These are phyloP conservation scores for Psilocybe cubensis DNA, from an alignment of 768 basidiomycete genomes.

Conservation along the genomic window DNA sequence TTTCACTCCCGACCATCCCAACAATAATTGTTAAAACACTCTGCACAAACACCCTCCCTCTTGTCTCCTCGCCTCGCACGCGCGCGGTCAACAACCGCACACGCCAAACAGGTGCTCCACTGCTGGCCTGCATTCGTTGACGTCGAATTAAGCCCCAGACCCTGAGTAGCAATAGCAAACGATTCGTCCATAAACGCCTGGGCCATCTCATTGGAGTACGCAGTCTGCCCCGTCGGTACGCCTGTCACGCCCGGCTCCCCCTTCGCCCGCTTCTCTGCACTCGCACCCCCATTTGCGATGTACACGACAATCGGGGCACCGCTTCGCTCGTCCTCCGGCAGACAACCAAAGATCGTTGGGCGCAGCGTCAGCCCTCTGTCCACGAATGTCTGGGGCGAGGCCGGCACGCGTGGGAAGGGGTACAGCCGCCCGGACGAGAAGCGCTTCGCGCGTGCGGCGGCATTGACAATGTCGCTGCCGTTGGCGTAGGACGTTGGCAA, in stretches of 20 bases:
- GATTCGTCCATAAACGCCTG: slow-evolving; percentile 14
- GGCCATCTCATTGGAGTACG: slow-evolving; percentile 1
- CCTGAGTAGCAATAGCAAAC: slow-evolving; percentile 12
- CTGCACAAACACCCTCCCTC: slow-evolving; percentile 1
- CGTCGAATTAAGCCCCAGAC: slow-evolving; percentile 3
- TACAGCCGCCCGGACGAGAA: slow-evolving; percentile 8
- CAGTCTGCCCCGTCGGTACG: slow-evolving; percentile 2
- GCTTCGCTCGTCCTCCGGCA: not conserved
- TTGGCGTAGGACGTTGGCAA: slow-evolving; percentile 3
- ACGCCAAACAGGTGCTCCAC: slow-evolving; percentile 13
- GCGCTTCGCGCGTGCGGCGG: slow-evolving; percentile 4
- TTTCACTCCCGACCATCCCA: slow-evolving; percentile 11
- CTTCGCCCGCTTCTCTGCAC: slow-evolving; percentile 4
- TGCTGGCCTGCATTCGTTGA: slow-evolving; percentile 1
- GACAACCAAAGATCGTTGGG: slow-evolving; percentile 12
- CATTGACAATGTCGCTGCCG: slow-evolving; percentile 10
- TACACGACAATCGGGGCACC: slow-evolving; percentile 10
- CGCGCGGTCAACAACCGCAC: slow-evolving; percentile 11
- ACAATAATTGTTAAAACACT: slow-evolving; percentile 11
- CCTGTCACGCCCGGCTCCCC: slow-evolving; percentile 9
- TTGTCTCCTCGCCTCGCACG: not conserved
- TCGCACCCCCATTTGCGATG: slow-evolving; percentile 7
- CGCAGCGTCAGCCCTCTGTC: slow-evolving; percentile 2
- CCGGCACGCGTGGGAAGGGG: slow-evolving; percentile 9
- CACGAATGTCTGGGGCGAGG: slow-evolving; percentile 8